phyloP scores from a whole-genome alignment of 805 yeast genomes.

The Nakazawaea molendinolei region DNA sequence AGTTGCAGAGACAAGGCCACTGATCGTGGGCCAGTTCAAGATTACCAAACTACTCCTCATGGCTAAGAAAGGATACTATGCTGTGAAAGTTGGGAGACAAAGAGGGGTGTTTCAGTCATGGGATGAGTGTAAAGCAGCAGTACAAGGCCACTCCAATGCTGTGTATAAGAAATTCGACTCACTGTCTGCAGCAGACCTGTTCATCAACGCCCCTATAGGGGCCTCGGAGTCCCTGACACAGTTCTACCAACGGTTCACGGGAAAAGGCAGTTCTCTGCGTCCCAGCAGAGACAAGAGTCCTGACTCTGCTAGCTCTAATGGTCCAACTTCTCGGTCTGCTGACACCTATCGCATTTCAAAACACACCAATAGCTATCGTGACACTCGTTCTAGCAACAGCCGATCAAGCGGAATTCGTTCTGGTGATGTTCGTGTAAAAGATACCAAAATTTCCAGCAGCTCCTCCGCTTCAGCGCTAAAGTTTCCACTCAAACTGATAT shows the following conservation, averaged over 20 bases:
- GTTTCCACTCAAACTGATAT: conserved; percentile 28
- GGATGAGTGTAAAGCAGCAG: conserved; percentile 48
- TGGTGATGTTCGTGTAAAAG: background rate
- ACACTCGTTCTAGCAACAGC: background rate
- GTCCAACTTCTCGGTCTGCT: background rate
- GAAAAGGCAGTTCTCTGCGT: background rate
- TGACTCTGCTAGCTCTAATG: conserved; percentile 1
- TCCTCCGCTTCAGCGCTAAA: background rate
- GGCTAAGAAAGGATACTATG: too few species aligned
- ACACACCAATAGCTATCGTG: background rate
- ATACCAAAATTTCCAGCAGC: background rate
- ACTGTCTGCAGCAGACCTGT: too few species aligned
- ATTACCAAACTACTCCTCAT: too few species aligned
- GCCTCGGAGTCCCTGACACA: conserved; percentile 38
- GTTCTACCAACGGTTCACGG: background rate
- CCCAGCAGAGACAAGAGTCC: background rate
- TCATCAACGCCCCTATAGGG: conserved; percentile 30
- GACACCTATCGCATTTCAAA: background rate
- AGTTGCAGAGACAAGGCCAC: too few species aligned
- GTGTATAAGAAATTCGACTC: conserved; percentile 53
- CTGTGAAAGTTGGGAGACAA: conserved; percentile 45
- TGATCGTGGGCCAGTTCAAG: too few species aligned
- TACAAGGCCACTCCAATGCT: conserved; percentile 51
- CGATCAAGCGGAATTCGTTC: too few species aligned
- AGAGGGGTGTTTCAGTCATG: conserved; percentile 57